Evolutionary conservation across 2,329 filamentous ascomycete genomes (phyloP).

Genomic region (Penicillium crustosum): DNA sequence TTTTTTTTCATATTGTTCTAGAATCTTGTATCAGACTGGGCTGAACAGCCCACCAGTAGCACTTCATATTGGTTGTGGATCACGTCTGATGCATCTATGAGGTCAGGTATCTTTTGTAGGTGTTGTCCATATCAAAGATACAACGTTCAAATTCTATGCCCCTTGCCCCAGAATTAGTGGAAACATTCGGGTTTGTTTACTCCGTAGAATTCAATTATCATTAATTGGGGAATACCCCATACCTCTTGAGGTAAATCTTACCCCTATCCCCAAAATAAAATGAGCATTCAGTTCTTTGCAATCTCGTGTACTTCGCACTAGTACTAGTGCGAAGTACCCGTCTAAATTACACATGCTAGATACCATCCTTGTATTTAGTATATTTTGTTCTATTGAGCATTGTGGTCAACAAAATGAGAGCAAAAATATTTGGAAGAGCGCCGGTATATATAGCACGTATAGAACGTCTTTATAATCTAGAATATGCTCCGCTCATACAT

Average conservation of each 20-base stretch:
- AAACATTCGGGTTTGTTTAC: background rate
- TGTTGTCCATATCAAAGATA: background rate
- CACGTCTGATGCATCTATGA: background rate
- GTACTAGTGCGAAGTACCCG: no score
- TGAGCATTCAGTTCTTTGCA: background rate
- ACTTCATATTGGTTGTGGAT: background rate
- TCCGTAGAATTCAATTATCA: no score
- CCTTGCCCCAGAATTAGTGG: background rate
- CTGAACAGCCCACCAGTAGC: background rate
- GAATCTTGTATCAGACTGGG: background rate
- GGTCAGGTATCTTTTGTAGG: background rate
- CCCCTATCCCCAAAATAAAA: background rate
- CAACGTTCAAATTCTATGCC: background rate
- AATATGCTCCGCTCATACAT: no score
- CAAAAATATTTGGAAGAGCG: background rate
- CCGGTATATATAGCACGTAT: background rate
- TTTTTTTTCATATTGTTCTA: background rate
- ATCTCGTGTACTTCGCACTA: background rate
- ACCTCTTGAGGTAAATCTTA: background rate
- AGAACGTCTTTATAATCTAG: no score
- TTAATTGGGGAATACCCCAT: background rate
- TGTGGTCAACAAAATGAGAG: background rate
- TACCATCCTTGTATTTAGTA: background rate
- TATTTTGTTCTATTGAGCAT: no score
- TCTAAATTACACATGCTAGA: background rate